Conservation (phyloP, 371 early-diverging fungal genomes). For the Apophysomyces ossiformis region DNA sequence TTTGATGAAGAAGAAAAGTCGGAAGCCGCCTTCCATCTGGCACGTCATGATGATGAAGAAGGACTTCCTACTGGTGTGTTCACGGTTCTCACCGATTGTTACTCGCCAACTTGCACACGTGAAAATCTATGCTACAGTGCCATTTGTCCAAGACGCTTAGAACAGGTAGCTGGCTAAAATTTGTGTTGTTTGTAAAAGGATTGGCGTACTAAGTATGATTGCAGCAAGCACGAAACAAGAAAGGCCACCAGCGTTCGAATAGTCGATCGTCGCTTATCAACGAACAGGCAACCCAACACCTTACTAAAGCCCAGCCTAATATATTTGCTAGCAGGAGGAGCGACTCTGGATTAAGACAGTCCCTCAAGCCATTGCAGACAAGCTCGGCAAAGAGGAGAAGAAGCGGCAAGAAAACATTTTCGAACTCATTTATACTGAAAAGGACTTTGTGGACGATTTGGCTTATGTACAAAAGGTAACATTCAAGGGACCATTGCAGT, state of each 20-base stretch:
- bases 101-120: constrained; percentile 67
- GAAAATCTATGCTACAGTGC: constrained; percentile 60
- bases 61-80: constrained; percentile 69
- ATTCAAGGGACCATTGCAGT: neutral
- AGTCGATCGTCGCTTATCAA: constrained; percentile 15
- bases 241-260: constrained; percentile 18
- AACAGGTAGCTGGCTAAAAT: neutral
- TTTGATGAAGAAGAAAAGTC: constrained; percentile 21
- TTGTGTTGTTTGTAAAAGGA: neutral
- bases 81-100: constrained; percentile 67
- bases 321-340: constrained; percentile 14
- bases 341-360: constrained; percentile 67
- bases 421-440: constrained; percentile 91
- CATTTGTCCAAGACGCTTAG: constrained; percentile 53
- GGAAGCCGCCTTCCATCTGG: neutral
- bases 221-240: constrained; percentile 10
- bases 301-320: neutral
- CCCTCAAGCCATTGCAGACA: constrained; percentile 73
- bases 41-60: constrained; percentile 20
- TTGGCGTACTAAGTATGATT: neutral
- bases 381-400: constrained; percentile 73
- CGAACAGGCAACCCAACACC: neutral
- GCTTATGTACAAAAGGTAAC: constrained; percentile 59
- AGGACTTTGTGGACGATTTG: constrained; percentile 88
- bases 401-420: constrained; percentile 94